Percentiles rank a stretch among this genome's conserved stretches.
These are phyloP conservation scores for Alternaria alternata DNA, from an alignment of 2,329 filamentous ascomycete species.

Conservation along the genomic window DNA sequence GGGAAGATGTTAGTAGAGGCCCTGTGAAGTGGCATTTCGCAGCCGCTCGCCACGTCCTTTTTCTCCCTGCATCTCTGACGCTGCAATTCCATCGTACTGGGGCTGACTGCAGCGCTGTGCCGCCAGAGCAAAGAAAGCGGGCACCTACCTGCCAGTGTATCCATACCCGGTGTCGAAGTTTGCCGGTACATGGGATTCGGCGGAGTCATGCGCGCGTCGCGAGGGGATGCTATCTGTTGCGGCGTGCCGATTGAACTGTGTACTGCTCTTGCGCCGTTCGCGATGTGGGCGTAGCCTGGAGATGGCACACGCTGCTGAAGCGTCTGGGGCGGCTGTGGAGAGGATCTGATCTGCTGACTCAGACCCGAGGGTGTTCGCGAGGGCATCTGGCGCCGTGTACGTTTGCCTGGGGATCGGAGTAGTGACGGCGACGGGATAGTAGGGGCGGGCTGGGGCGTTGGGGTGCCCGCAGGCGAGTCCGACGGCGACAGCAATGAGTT, in stretches of 20 bases:
- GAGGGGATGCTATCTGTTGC: slow-evolving; percentile 38
- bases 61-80: background rate
- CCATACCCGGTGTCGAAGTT: slow-evolving; percentile 58
- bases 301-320: slow-evolving; percentile 46
- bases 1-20: slow-evolving; percentile 14
- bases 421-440: slow-evolving; percentile 37
- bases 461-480: slow-evolving; percentile 52
- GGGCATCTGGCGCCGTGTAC: slow-evolving; percentile 44
- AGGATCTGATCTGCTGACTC: slow-evolving; percentile 53
- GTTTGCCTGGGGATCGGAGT: slow-evolving; percentile 43
- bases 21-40: background rate
- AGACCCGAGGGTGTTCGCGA: slow-evolving; percentile 54
- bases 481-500: slow-evolving; percentile 59
- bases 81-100: background rate
- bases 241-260: slow-evolving; percentile 47
- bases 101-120: background rate
- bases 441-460: slow-evolving; percentile 41
- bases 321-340: slow-evolving; percentile 46
- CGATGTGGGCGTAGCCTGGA: slow-evolving; percentile 35
- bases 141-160: slow-evolving; percentile 56
- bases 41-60: background rate
- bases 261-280: slow-evolving; percentile 41
- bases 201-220: slow-evolving; percentile 45
- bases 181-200: slow-evolving; percentile 50
- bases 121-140: slow-evolving; percentile 18